phyloP scores from a whole-genome alignment of 371 early-diverging fungal genomes.

The Cokeromyces recurvatus region DNA sequence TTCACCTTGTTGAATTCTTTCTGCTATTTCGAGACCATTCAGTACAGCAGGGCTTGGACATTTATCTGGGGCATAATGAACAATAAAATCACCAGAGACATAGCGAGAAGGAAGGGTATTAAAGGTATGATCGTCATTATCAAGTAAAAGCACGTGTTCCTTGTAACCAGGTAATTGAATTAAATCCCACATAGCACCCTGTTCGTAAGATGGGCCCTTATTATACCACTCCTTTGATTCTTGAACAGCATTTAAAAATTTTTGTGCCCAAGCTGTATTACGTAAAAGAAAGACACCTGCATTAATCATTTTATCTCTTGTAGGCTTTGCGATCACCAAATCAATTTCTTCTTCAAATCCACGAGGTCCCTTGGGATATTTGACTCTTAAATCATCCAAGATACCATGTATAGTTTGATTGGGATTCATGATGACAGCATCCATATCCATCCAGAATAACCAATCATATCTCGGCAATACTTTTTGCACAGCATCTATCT shows the following conservation, averaged over 20 bases:
- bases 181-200: constrained; percentile 61
- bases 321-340: constrained; percentile 47
- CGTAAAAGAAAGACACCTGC: constrained; percentile 63
- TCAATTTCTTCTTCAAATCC: constrained; percentile 33
- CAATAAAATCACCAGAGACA: constrained; percentile 52
- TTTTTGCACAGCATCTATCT: constrained; percentile 59
- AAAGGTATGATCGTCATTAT: constrained; percentile 56
- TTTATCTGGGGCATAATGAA: constrained; percentile 62
- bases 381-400: constrained; percentile 25
- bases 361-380: constrained; percentile 22
- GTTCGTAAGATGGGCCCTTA: constrained; percentile 47
- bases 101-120: constrained; percentile 56
- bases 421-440: constrained; percentile 54
- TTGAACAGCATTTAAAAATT: constrained; percentile 53
- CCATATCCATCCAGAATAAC: constrained; percentile 69
- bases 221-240: constrained; percentile 41
- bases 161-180: constrained; percentile 32
- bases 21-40: constrained; percentile 40
- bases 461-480: constrained; percentile 61
- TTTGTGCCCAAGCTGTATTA: constrained; percentile 54
- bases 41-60: constrained; percentile 58
- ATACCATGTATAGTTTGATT: constrained; percentile 25
- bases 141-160: constrained; percentile 37
- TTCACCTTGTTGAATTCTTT: constrained; percentile 28
- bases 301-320: constrained; percentile 47